A percentile compares a stretch with the other conserved stretches of the same genome.
Conservation (phyloP, 2,329 filamentous ascomycete species). For the Microdochium nivale region DNA sequence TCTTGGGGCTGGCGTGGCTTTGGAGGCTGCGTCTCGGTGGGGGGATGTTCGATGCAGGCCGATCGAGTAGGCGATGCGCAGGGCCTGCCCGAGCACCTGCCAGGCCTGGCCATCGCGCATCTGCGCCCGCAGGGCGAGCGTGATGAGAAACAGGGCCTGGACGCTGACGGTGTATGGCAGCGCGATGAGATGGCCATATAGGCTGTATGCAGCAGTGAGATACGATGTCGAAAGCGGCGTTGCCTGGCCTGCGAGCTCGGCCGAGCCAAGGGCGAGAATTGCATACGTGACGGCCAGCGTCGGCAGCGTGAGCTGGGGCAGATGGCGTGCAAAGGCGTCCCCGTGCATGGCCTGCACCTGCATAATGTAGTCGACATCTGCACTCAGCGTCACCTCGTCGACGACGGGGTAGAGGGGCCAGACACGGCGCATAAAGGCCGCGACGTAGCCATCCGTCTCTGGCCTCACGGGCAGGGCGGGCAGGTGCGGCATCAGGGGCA, state of each 20-base stretch:
- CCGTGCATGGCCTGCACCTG: slow-evolving; percentile 1
- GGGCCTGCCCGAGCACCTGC: slow-evolving; percentile 14
- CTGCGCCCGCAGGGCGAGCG: slow-evolving; percentile 8
- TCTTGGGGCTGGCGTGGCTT: neutral
- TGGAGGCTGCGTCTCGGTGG: neutral
- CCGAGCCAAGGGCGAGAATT: slow-evolving; percentile 10
- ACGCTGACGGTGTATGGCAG: slow-evolving; percentile 11
- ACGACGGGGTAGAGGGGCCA: slow-evolving; percentile 13
- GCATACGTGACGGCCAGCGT: slow-evolving; percentile 7
- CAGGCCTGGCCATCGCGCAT: slow-evolving; percentile 14
- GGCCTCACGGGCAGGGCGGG: slow-evolving; percentile 6
- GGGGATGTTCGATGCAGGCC: slow-evolving; percentile 12
- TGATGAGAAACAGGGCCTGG: slow-evolving; percentile 11
- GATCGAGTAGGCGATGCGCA: slow-evolving; percentile 15
- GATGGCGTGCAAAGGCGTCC: neutral
- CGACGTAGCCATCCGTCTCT: slow-evolving; percentile 4
- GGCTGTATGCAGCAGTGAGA: slow-evolving; percentile 9
- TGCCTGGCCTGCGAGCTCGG: slow-evolving; percentile 6
- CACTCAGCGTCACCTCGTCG: slow-evolving; percentile 5
- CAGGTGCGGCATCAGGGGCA: slow-evolving; percentile 7
- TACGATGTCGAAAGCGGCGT: slow-evolving; percentile 7
- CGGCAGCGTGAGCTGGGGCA: slow-evolving; percentile 4
- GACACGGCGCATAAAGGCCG: slow-evolving; percentile 10
- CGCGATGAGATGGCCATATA: slow-evolving; percentile 11
- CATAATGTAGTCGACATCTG: slow-evolving; percentile 5